Base-by-base conservation (phyloP, 345 rosid genomes). In the Lepidium africanum region DNA sequence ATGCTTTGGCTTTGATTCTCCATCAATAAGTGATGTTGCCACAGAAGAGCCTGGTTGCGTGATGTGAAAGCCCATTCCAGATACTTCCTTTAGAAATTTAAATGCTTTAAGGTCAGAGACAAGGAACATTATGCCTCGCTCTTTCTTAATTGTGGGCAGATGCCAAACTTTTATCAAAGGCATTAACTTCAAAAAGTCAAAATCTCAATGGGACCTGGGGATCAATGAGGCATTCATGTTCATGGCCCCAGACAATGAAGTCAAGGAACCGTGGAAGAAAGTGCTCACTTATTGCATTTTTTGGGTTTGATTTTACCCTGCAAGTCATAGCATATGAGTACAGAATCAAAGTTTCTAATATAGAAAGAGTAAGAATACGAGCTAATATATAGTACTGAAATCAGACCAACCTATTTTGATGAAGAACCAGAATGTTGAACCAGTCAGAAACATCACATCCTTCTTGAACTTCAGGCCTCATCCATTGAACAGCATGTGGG, bases 1-100 rank as follows among this genome's bases (percentile, higher is more conserved):
- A 77, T 94, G 99, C 77, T 94, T 94, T 52, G 90, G 99, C 80
- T 89, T 94, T 73, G 99, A 91, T 76, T 94, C 99, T 69, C 99
- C 99, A 79, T 91, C 97, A 75, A 94, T 94, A 49, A 94, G 86
- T 50, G 99, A 94, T 4, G 99, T 94, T 58, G 99, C 99, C 56
- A 94, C 83, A n/a, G 99, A 94, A 60, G 99, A 94, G 69, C 99
- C 97, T 16, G 99, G 96, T 81, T 91, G 99, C n/a, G 96, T 91
- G 61, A 94, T 81, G 81, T 94, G 99, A 76, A 94, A 94, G 65
- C 99, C 99, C 97, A 94, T 90, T 52, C 99, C 99, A 15, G 89
- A 81, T 73, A 94, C 92, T 81, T 94, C 99, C 98, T 93, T 80
- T 58, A 70, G 74, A 58, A 77, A 51, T 79, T 69, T 74, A 77